phyloP scores from a whole-genome alignment of 2,329 filamentous ascomycete species.

The Cordyceps militaris region DNA sequence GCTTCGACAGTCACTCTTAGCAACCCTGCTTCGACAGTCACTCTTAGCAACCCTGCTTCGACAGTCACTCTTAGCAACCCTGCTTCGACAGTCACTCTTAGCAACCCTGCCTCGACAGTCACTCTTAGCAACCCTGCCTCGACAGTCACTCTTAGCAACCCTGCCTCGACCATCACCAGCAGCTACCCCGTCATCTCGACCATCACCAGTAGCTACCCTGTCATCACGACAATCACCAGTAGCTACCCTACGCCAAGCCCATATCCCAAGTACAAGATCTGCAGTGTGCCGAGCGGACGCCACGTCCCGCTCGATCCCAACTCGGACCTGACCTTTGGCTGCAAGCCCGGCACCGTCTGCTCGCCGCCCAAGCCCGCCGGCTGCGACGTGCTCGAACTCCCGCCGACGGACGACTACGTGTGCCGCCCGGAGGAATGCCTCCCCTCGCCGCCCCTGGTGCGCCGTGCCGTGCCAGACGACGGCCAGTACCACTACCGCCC shows the following conservation, averaged over 20 bases:
- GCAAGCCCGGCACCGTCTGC: constrained; percentile 46
- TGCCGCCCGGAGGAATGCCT: constrained; percentile 42
- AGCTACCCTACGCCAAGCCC: background rate
- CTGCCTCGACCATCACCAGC: too few species aligned
- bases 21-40: too few species aligned
- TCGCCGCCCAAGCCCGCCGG: constrained; percentile 40
- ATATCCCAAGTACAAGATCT: constrained; percentile 27
- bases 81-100: too few species aligned
- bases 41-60: too few species aligned
- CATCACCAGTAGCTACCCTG: constrained; percentile 24
- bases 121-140: too few species aligned
- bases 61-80: too few species aligned
- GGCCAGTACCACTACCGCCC: constrained; percentile 50
- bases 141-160: too few species aligned
- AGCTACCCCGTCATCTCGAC: constrained; percentile 10
- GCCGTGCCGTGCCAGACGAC: constrained; percentile 40
- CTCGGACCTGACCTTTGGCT: constrained; percentile 46
- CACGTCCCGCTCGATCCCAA: constrained; percentile 25
- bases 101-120: too few species aligned
- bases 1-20: too few species aligned
- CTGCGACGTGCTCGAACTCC: constrained; percentile 43
- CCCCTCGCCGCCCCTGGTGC: constrained; percentile 30
- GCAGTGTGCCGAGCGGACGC: constrained; percentile 37
- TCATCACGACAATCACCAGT: too few species aligned
- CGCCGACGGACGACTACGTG: constrained; percentile 38